Base-by-base conservation (phyloP, 805 yeast genomes). In the Saccharomyces eubayanus region DNA sequence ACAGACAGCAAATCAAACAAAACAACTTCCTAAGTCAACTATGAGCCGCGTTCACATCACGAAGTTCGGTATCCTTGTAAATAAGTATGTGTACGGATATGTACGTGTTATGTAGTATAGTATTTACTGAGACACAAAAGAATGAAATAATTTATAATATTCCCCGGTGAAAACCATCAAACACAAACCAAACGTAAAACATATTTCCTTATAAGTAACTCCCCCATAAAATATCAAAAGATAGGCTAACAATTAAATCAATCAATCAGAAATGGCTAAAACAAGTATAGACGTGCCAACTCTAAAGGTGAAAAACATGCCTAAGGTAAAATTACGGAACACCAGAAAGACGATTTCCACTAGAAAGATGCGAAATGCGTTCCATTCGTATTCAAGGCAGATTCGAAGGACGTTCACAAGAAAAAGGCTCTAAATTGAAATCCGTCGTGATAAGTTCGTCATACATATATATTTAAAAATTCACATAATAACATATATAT, bases 1-100 rank as follows among this genome's bases (percentile, higher is more conserved):
- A 87, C 68, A 81, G 88, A 54, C 77, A 78, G 56, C 77, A 75
- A 60, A 88, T 89, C 66, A 90, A 89, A 71, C 79, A 80, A 64
- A 84, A 81, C 67, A 91, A 91, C 77, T 91, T 90, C 72, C 72
- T 72, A 52, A 56, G 60, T 40, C 60, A 54, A 49, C 59, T 59
- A 14, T 55, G 24, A 36, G 11, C 21, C 11, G 11, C 9, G 24
- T 16, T 36, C 2, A 36, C 8, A 36, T 5, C 3, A 36, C 8
- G 12, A 10, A 36, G 43, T 11, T 36, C 16, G 43, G 5, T 8
- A 36, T 36, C 43, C 43, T 16, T 36, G 43, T 36, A 36, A 36
- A 36, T 36, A 31, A 12, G 20, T 36, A 36, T 16, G 11, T 16
- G 11, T 16, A 28, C 5, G 30, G 30, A 16, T 16, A 36, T 21